Evolutionary conservation across 2,329 filamentous ascomycete species (phyloP).

Genomic region (Alternaria consortialis): DNA sequence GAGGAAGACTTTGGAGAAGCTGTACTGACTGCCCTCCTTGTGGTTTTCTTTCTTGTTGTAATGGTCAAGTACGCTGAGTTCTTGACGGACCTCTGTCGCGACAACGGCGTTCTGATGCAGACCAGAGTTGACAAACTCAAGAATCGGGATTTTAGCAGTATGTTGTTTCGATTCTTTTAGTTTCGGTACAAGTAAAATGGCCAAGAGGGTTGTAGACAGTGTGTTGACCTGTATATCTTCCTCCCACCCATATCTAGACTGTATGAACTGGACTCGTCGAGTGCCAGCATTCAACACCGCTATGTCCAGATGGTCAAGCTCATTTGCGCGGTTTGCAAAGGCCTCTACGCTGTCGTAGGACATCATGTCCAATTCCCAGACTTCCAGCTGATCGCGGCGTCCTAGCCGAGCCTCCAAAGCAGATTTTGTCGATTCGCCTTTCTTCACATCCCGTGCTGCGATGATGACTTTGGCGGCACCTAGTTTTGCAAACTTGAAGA

Average conservation of each 20-base stretch:
- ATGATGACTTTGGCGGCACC: conserved; percentile 52
- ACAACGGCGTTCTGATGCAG: conserved; percentile 40
- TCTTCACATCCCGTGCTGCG: conserved; percentile 46
- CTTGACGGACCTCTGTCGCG: conserved; percentile 25
- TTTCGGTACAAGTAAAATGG: conserved; percentile 58
- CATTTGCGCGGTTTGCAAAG: conserved; percentile 41
- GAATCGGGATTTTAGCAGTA: conserved; percentile 36
- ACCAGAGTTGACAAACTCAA: conserved; percentile 48
- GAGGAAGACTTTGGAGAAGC: conserved; percentile 47
- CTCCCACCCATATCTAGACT: conserved; percentile 50
- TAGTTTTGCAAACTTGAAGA: conserved; percentile 47
- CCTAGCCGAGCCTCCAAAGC: conserved; percentile 39
- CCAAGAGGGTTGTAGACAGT: conserved; percentile 65
- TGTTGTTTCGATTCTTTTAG: conserved; percentile 39
- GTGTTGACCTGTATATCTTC: conserved; percentile 66
- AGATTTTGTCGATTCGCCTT: conserved; percentile 47
- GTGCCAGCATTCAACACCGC: conserved; percentile 54
- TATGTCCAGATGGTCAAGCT: conserved; percentile 49
- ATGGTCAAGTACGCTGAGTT: conserved; percentile 38
- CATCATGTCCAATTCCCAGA: conserved; percentile 51
- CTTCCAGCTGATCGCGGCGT: conserved; percentile 41
- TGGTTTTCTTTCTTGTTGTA: conserved; percentile 45
- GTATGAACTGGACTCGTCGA: conserved; percentile 30
- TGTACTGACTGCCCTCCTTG: conserved; percentile 38
- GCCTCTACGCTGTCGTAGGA: conserved; percentile 45